phyloP scores from a whole-genome alignment of 2,329 filamentous ascomycete species.

The Talaromyces sp. region DNA sequence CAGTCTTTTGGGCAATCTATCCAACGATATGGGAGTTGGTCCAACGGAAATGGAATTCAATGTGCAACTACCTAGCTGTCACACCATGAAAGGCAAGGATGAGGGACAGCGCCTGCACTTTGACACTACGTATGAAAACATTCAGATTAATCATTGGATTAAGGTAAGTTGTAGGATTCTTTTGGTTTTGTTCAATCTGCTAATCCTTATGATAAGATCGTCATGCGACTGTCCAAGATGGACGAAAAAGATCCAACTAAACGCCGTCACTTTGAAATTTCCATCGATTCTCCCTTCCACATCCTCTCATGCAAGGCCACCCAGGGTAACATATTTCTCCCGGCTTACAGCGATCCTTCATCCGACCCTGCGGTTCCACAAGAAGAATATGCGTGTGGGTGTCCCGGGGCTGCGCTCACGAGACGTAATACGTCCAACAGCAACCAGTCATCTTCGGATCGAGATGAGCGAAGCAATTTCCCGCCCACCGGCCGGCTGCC shows the following conservation, averaged over 20 bases:
- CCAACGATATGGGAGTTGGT: slow-evolving; percentile 70
- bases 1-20: slow-evolving; percentile 76
- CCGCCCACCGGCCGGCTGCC: slow-evolving; percentile 13
- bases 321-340: slow-evolving; percentile 78
- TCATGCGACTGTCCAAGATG: slow-evolving; percentile 81
- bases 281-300: slow-evolving; percentile 91
- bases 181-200: slow-evolving; percentile 1
- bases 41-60: slow-evolving; percentile 93
- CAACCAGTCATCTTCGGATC: slow-evolving; percentile 17
- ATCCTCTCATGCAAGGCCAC: slow-evolving; percentile 91
- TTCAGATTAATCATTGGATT: slow-evolving; percentile 94
- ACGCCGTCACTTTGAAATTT: slow-evolving; percentile 88
- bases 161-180: slow-evolving; percentile 57
- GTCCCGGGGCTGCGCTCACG: slow-evolving; percentile 56
- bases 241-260: slow-evolving; percentile 73
- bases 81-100: slow-evolving; percentile 71
- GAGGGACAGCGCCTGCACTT: slow-evolving; percentile 65
- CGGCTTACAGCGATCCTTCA: slow-evolving; percentile 64
- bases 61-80: slow-evolving; percentile 83
- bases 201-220: slow-evolving; percentile 53
- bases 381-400: slow-evolving; percentile 59
- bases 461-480: slow-evolving; percentile 20
- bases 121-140: slow-evolving; percentile 89
- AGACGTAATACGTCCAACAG: slow-evolving; percentile 22
- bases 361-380: slow-evolving; percentile 44